A percentile compares a stretch with the other conserved stretches of the same genome.
These are phyloP conservation scores for Cyberlindnera bimundalis DNA, from an alignment of 805 yeast genomes.

Conservation along the genomic window DNA sequence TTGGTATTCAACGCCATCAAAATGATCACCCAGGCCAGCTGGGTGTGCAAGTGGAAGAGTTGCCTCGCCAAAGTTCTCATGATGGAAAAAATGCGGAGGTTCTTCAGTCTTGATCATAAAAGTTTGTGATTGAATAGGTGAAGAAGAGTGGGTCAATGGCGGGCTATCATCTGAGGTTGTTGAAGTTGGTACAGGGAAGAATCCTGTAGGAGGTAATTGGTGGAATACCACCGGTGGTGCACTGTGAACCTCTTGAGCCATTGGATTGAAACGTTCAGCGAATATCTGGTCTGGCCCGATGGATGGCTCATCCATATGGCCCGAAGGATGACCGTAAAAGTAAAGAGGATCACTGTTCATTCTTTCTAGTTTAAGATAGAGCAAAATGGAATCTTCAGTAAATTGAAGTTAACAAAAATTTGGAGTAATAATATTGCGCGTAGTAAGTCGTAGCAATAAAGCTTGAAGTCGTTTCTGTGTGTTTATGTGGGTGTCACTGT, in stretches of 20 bases:
- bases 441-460: no score
- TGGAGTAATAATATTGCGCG: no score
- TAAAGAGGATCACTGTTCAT: constrained; percentile 10
- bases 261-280: neutral
- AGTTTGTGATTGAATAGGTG: neutral
- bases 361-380: no score
- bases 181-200: neutral
- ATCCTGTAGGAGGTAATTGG: constrained; percentile 2
- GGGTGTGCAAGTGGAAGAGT: neutral
- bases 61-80: neutral
- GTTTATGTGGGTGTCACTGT: neutral
- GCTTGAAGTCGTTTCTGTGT: no score
- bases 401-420: no score
- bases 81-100: neutral
- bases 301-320: neutral
- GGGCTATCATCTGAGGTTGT: neutral
- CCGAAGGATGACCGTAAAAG: neutral
- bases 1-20: neutral
- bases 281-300: constrained; percentile 3
- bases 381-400: no score
- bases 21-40: constrained; percentile 1
- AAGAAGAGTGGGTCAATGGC: neutral
- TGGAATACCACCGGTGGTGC: constrained; percentile 8
- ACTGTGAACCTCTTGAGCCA: neutral
- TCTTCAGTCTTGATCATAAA: neutral